Conservation (phyloP, 2,329 filamentous ascomycete genomes). For the Fusarium robinianum region DNA sequence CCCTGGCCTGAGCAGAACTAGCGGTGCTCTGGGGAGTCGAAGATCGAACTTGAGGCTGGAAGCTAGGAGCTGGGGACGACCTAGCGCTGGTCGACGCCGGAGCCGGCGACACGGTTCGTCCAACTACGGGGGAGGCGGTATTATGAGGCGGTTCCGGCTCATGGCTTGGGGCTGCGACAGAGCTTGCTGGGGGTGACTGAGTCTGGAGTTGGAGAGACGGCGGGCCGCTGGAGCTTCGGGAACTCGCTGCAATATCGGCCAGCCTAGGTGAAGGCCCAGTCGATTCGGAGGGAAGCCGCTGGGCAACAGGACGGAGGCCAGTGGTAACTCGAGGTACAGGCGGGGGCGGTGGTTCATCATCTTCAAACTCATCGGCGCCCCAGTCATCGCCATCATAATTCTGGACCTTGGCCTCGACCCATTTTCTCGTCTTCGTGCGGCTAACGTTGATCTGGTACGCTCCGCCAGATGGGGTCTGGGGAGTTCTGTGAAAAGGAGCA, state of each 20-base stretch:
- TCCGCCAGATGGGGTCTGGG: slow-evolving; percentile 40
- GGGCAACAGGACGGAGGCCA: slow-evolving; percentile 37
- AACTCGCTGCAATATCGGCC: slow-evolving; percentile 31
- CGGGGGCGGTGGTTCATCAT: slow-evolving; percentile 53
- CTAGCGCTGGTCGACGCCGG: slow-evolving; percentile 19
- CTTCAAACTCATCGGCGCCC: slow-evolving; percentile 73
- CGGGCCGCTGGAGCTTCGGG: slow-evolving; percentile 32
- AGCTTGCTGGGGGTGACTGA: slow-evolving; percentile 11
- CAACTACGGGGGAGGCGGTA: slow-evolving; percentile 19
- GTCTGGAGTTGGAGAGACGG: slow-evolving; percentile 38
- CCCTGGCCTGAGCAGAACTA: slow-evolving; percentile 45
- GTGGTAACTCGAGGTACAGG: slow-evolving; percentile 36
- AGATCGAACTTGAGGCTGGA: slow-evolving; percentile 29
- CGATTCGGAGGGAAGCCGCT: slow-evolving; percentile 38
- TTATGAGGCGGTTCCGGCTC: slow-evolving; percentile 19
- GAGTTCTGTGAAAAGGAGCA: slow-evolving; percentile 34
- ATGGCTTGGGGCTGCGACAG: slow-evolving; percentile 4
- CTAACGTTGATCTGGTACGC: slow-evolving; percentile 84
- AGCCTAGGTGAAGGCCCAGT: slow-evolving; percentile 32
- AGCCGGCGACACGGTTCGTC: slow-evolving; percentile 27
- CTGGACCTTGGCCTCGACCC: slow-evolving; percentile 85
- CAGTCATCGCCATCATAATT: slow-evolving; percentile 94
- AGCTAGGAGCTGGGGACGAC: slow-evolving; percentile 22
- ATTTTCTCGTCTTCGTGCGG: slow-evolving; percentile 89
- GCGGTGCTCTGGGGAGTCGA: slow-evolving; percentile 31